Evolutionary conservation across 2,329 filamentous ascomycete species (phyloP).

Genomic region (Colletotrichum siamense): DNA sequence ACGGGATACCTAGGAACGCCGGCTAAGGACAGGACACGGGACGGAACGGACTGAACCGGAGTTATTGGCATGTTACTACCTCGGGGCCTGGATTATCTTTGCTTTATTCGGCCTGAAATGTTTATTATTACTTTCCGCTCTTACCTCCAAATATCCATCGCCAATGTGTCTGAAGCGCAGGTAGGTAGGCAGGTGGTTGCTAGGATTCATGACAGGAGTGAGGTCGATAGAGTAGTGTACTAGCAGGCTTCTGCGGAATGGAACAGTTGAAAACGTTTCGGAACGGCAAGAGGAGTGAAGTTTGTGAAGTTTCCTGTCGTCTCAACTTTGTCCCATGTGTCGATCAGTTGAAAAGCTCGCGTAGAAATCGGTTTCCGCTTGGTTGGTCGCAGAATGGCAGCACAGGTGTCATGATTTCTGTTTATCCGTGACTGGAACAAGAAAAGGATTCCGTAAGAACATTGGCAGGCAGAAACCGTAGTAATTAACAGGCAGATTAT

Average conservation of each 20-base stretch:
- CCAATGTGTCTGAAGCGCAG: not conserved
- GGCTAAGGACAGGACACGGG: not conserved
- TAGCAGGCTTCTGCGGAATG: slow-evolving; percentile 4
- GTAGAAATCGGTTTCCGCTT: not conserved
- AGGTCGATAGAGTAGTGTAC: slow-evolving; percentile 10
- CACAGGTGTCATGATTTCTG: not conserved
- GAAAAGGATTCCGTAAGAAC: not conserved
- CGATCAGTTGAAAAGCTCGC: not conserved
- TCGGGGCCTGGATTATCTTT: not conserved
- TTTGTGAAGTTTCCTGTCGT: not conserved
- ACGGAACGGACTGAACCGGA: not conserved
- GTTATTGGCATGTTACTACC: slow-evolving; percentile 7
- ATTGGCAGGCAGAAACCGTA: not conserved
- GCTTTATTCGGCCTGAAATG: not conserved
- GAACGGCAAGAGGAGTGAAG: not conserved
- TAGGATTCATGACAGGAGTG: not conserved
- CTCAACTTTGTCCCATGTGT: not conserved
- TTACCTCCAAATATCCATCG: not conserved
- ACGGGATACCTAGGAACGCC: slow-evolving; percentile 11
- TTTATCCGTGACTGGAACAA: not conserved
- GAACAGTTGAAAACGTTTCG: not conserved
- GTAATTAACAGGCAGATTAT: not conserved
- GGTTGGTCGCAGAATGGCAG: not conserved
- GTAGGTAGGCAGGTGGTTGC: not conserved
- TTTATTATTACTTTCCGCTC: not conserved